phyloP scores from a whole-genome alignment of 768 basidiomycete species.

The Termitomyces sp. region DNA sequence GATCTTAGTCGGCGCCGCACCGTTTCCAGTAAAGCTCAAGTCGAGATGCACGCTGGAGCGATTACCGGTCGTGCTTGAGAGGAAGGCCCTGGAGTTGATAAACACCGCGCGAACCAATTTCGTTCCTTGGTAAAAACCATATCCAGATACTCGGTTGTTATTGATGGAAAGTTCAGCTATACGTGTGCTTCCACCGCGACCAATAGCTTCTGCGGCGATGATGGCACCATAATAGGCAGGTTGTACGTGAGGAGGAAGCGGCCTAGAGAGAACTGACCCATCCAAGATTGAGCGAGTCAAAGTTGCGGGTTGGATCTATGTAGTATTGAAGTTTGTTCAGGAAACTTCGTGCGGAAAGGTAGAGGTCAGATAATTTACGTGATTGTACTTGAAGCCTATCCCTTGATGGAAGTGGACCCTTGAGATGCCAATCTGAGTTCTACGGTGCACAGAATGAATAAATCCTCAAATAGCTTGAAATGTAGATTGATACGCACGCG shows the following conservation, averaged over 20 bases:
- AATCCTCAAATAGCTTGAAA: background rate
- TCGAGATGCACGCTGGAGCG: constrained; percentile 38
- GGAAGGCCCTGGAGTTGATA: constrained; percentile 54
- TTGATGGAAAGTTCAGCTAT: constrained; percentile 44
- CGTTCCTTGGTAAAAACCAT: constrained; percentile 52
- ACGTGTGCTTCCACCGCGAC: constrained; percentile 32
- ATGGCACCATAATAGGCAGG: constrained; percentile 64
- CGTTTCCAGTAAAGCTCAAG: constrained; percentile 29
- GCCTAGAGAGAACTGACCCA: constrained; percentile 42
- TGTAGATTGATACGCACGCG: constrained; percentile 28
- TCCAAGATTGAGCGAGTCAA: constrained; percentile 55
- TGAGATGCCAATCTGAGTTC: constrained; percentile 38
- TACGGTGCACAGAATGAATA: background rate
- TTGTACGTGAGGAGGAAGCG: constrained; percentile 57
- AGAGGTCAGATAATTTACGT: constrained; percentile 30
- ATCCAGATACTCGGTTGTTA: constrained; percentile 47
- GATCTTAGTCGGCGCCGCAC: constrained; percentile 24
- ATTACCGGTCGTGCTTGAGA: constrained; percentile 23
- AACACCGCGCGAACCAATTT: constrained; percentile 45
- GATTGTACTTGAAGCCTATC: constrained; percentile 68
- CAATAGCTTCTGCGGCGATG: constrained; percentile 54
- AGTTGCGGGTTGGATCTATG: constrained; percentile 58
- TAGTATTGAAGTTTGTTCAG: background rate
- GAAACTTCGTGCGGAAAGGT: background rate
- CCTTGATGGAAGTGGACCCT: constrained; percentile 63